A percentile compares a stretch with the other conserved stretches of the same genome.
Evolutionary conservation across 768 basidiomycete species (phyloP).

Genomic region (Hypsizygus marmoreus): DNA sequence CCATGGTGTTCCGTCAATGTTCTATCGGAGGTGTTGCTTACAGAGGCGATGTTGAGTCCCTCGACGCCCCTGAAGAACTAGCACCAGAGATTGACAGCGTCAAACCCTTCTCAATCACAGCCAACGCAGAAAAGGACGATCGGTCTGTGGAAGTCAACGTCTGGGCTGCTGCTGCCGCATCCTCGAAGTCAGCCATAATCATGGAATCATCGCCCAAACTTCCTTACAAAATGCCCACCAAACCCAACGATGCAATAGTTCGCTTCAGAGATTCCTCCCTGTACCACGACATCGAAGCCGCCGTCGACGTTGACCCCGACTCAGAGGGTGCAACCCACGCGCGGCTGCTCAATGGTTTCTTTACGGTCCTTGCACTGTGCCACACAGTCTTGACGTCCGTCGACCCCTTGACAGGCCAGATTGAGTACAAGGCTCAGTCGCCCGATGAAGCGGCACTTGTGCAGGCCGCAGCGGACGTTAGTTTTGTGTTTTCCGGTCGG

Average conservation of each 20-base stretch:
- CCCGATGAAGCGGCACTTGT: conserved; percentile 98
- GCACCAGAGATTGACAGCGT: conserved; percentile 16
- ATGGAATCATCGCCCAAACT: not conserved
- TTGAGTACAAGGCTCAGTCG: conserved; percentile 93
- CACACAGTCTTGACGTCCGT: conserved; percentile 87
- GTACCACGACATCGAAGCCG: conserved; percentile 60
- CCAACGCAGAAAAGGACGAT: not conserved
- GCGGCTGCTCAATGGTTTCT: conserved; percentile 80
- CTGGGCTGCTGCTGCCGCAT: conserved; percentile 22
- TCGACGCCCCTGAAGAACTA: conserved; percentile 33
- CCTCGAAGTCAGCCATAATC: conserved; percentile 22
- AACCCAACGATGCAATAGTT: conserved; percentile 14
- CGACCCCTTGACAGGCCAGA: conserved; percentile 65
- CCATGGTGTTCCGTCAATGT: conserved; percentile 92
- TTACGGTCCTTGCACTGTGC: conserved; percentile 87
- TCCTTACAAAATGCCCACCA: conserved; percentile 11
- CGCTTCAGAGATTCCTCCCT: conserved; percentile 63
- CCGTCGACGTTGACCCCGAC: conserved; percentile 49
- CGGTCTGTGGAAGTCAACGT: conserved; percentile 25
- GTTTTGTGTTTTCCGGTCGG: conserved; percentile 88
- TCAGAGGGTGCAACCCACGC: conserved; percentile 57
- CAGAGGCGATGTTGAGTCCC: conserved; percentile 55
- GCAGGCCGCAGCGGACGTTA: conserved; percentile 93
- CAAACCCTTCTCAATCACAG: conserved; percentile 16
- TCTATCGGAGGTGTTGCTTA: conserved; percentile 85